Evolutionary conservation across 2,329 filamentous ascomycete species (phyloP).

Genomic region (Hymenoscyphus fructigenus): DNA sequence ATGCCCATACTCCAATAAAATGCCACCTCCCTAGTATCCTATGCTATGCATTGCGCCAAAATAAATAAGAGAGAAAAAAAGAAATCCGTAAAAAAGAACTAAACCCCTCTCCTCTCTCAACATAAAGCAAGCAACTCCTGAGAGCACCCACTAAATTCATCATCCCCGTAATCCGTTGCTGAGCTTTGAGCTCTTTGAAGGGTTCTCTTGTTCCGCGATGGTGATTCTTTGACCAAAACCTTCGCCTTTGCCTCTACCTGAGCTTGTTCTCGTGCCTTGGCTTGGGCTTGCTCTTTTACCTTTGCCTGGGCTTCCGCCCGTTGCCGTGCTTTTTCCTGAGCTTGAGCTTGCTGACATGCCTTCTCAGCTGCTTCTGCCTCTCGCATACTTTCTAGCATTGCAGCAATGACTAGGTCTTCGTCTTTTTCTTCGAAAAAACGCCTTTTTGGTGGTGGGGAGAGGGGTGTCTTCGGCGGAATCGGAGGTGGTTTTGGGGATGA

Average conservation of each 20-base stretch:
- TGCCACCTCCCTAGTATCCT: neutral
- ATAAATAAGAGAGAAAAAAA: neutral
- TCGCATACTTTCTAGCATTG: slow-evolving; percentile 27
- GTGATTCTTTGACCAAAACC: neutral
- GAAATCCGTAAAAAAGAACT: neutral
- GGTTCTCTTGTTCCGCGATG: slow-evolving; percentile 2
- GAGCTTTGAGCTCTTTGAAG: slow-evolving; percentile 10
- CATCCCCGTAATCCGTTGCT: slow-evolving; percentile 35
- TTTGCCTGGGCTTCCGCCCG: neutral
- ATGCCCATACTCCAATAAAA: neutral
- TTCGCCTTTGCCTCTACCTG: neutral
- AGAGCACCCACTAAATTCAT: slow-evolving; percentile 29
- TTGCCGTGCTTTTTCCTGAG: neutral
- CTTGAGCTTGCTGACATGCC: neutral
- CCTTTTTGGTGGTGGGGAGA: slow-evolving; percentile 10
- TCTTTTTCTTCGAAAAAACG: slow-evolving; percentile 35
- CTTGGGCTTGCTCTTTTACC: neutral
- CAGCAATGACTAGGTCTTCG: slow-evolving; percentile 29
- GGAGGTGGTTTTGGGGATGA: neutral
- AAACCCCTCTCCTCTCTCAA: neutral
- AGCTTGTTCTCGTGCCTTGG: neutral
- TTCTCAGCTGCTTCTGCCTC: slow-evolving; percentile 9
- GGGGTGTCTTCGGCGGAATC: slow-evolving; percentile 2
- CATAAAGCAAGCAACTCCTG: slow-evolving; percentile 28
- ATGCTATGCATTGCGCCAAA: neutral